phyloP scores from a whole-genome alignment of 176 grass and related monocot species.

The Eleusine indica region DNA sequence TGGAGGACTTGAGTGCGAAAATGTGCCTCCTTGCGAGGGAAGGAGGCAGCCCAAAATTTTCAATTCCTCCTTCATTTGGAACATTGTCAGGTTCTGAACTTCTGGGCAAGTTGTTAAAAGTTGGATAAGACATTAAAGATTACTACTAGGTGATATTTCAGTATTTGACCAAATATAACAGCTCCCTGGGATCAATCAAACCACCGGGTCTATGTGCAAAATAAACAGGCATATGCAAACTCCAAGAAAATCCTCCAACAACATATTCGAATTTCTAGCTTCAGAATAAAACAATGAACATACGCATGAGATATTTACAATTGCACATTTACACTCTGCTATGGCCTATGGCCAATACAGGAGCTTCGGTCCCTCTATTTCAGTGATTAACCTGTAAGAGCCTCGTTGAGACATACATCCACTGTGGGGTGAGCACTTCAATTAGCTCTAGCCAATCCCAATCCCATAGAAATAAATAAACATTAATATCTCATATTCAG shows the following conservation, averaged over 20 bases:
- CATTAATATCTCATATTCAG: neutral
- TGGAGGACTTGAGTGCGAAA: neutral
- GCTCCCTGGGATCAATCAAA: neutral
- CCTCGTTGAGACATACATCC: neutral
- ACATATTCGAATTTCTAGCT: neutral
- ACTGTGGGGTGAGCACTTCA: neutral
- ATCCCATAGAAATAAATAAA: neutral
- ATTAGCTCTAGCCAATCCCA: neutral
- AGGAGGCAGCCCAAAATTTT: neutral
- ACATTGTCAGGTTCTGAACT: slow-evolving; percentile 17
- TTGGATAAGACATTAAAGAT: too few species aligned
- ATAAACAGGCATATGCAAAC: neutral
- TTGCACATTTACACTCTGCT: neutral
- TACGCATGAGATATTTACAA: neutral
- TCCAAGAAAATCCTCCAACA: neutral
- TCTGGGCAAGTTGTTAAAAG: neutral
- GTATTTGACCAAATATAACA: too few species aligned
- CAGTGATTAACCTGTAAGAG: neutral
- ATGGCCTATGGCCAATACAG: neutral
- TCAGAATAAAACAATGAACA: neutral
- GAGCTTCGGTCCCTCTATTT: neutral
- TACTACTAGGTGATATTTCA: neutral
- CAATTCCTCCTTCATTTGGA: neutral
- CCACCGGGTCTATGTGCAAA: neutral
- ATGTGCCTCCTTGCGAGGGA: slow-evolving; percentile 31